phyloP scores from a whole-genome alignment of 2,329 filamentous ascomycete genomes.

The Dendryphion nanum region DNA sequence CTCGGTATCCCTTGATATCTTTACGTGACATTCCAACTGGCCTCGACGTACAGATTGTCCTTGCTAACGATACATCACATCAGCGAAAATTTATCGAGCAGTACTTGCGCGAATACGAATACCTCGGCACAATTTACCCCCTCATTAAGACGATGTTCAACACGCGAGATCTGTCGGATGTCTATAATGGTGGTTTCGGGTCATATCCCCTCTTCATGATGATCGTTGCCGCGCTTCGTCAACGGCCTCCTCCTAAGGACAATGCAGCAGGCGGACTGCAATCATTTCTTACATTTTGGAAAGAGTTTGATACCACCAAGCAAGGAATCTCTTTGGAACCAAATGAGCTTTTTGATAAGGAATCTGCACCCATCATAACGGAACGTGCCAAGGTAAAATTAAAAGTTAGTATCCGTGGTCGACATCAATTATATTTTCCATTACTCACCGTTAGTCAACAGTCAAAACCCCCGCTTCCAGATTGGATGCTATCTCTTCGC shows the following conservation, averaged over 20 bases:
- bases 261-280: constrained; percentile 47
- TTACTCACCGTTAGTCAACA: no score
- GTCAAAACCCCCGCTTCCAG: no score
- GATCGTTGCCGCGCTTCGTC: constrained; percentile 54
- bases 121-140: constrained; percentile 50
- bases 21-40: constrained; percentile 48
- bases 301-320: constrained; percentile 44
- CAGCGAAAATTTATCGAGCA: constrained; percentile 45
- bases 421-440: no score
- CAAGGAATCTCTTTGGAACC: constrained; percentile 53
- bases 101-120: constrained; percentile 51
- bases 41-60: constrained; percentile 53
- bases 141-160: constrained; percentile 52
- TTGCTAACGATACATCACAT: constrained; percentile 40
- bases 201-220: constrained; percentile 59
- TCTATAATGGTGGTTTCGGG: constrained; percentile 50
- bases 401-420: no score
- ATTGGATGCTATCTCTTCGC: constrained; percentile 57
- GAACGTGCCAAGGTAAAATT: no score
- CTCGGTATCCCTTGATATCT: constrained; percentile 42
- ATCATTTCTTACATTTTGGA: constrained; percentile 52
- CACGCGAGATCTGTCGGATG: constrained; percentile 49
- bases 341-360: constrained; percentile 45
- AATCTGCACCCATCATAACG: no score
- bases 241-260: constrained; percentile 26